These are phyloP conservation scores for Dactylellina drechsleri DNA, from an alignment of 2,329 filamentous ascomycete genomes.

Conservation along the genomic window DNA sequence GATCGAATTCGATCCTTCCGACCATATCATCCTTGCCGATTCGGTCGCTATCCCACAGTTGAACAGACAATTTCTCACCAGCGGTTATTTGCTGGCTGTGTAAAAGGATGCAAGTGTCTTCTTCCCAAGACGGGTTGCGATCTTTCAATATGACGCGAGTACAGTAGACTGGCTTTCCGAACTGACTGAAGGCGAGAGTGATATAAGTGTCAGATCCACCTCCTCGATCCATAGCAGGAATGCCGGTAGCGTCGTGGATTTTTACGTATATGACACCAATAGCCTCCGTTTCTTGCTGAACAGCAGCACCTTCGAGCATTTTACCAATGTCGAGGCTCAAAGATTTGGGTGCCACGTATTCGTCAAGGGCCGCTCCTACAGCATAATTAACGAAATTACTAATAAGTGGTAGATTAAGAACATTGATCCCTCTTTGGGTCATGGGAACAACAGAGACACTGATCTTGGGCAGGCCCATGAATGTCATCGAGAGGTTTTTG, in stretches of 20 bases:
- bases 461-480: slow-evolving; percentile 93
- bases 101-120: slow-evolving; percentile 75
- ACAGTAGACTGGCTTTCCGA: slow-evolving; percentile 61
- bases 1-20: slow-evolving; percentile 76
- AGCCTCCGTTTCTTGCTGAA: slow-evolving; percentile 87
- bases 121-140: slow-evolving; percentile 76
- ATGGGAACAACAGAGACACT: slow-evolving; percentile 90
- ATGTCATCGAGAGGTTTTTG: slow-evolving; percentile 88
- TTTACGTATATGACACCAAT: slow-evolving; percentile 91
- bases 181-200: slow-evolving; percentile 93
- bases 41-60: slow-evolving; percentile 80
- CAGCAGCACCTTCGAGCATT: slow-evolving; percentile 88
- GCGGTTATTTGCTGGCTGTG: slow-evolving; percentile 77
- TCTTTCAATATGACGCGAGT: slow-evolving; percentile 72
- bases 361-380: slow-evolving; percentile 82
- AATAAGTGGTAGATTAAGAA: slow-evolving; percentile 89
- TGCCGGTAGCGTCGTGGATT: slow-evolving; percentile 84
- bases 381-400: slow-evolving; percentile 98
- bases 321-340: slow-evolving; percentile 88
- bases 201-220: slow-evolving; percentile 96
- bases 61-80: slow-evolving; percentile 74
- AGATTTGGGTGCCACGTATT: slow-evolving; percentile 94
- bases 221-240: slow-evolving; percentile 92
- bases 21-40: slow-evolving; percentile 78
- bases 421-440: slow-evolving; percentile 82